Evolutionary conservation across 495 filamentous ascomycete genomes (phyloP), one percentile per base, ranked within the genome.

Genomic region (Penicillium subrubescens): DNA sequence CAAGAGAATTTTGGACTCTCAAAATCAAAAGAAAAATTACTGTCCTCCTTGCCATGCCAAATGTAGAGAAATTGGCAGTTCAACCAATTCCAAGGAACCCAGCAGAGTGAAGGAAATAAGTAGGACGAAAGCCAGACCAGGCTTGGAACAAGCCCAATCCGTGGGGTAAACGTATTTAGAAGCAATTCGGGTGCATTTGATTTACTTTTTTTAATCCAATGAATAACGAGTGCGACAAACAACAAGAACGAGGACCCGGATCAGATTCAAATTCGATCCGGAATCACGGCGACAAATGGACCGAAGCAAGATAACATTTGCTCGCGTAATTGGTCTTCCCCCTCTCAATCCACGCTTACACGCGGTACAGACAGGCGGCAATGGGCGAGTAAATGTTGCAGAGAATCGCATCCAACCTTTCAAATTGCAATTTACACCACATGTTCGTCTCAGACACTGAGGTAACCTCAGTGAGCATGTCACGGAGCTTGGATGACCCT

Each of bases 401-500:
- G 59, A 67, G 62, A 71, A 71, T 72, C 70, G 65, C 66, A 75
- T 73, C 72, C 64, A 73, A 74, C 71, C 68, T 67, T 65, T 71
- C 63, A 65, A 71, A 72, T 73, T 71, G 69, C 68, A 71, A 73
- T 75, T 67, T 69, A 73, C 67, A 74, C 64, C 61, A 72, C 63
- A 63, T 62, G 64, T 73, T 70, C 70, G 59, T 70, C 64, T 72
- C 65, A 68, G 64, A 53, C 62, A 53, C 67, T 56, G 76, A 74
- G 67, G 64, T 63, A 43, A 71, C 62, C 65, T 69, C 65, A 67
- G 71, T 73, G 66, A 69, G 67, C 61, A 73, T 72, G 60, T 65
- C 70, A 72, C 64, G 72, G 73, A 82, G 79, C 75, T 80, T 79
- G 78, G 79, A 81, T 79, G 79, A 76, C 73, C 77, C 80, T 82